Percentiles rank a stretch among this genome's conserved stretches.
These are phyloP conservation scores for Trametes polyzona DNA, from an alignment of 1,284 basidiomycete genomes.

Conservation along the genomic window DNA sequence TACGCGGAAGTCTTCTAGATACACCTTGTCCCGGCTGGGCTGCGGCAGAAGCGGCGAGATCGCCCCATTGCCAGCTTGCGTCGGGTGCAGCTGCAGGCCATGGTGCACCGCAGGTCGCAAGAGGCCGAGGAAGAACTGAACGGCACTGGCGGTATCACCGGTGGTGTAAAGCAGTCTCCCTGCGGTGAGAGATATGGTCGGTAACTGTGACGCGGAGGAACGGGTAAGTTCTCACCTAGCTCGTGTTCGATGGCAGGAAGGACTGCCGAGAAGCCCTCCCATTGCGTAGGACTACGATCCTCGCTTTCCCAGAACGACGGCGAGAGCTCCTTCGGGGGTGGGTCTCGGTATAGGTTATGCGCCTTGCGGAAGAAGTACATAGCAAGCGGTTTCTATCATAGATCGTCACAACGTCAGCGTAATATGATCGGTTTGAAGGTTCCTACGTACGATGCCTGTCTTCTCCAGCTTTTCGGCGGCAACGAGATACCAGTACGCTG, in stretches of 20 bases:
- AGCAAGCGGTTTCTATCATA: slow-evolving; percentile 73
- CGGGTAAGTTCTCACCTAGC: slow-evolving; percentile 51
- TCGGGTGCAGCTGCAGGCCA: slow-evolving; percentile 13
- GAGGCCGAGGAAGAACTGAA: slow-evolving; percentile 67
- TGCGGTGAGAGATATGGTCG: slow-evolving; percentile 32
- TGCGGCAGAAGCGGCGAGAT: slow-evolving; percentile 24
- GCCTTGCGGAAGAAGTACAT: slow-evolving; percentile 77
- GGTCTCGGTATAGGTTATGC: slow-evolving; percentile 58
- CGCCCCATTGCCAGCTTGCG: slow-evolving; percentile 25
- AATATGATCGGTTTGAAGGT: no score
- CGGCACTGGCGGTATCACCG: slow-evolving; percentile 71
- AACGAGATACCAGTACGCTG: slow-evolving; percentile 75
- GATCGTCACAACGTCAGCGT: no score
- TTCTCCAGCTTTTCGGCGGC: slow-evolving; percentile 79
- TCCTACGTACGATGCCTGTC: slow-evolving; percentile 71
- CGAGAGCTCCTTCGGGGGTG: slow-evolving; percentile 60
- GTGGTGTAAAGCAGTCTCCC: slow-evolving; percentile 79
- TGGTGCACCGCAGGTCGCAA: slow-evolving; percentile 44
- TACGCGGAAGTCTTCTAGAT: slow-evolving; percentile 79
- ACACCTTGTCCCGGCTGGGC: slow-evolving; percentile 58
- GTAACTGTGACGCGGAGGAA: background rate
- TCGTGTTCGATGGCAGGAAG: slow-evolving; percentile 77
- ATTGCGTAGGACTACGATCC: slow-evolving; percentile 44
- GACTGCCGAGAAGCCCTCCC: slow-evolving; percentile 60
- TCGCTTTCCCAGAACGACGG: slow-evolving; percentile 81